Conservation (phyloP, 768 basidiomycete species). For the Trametes cingulata region DNA sequence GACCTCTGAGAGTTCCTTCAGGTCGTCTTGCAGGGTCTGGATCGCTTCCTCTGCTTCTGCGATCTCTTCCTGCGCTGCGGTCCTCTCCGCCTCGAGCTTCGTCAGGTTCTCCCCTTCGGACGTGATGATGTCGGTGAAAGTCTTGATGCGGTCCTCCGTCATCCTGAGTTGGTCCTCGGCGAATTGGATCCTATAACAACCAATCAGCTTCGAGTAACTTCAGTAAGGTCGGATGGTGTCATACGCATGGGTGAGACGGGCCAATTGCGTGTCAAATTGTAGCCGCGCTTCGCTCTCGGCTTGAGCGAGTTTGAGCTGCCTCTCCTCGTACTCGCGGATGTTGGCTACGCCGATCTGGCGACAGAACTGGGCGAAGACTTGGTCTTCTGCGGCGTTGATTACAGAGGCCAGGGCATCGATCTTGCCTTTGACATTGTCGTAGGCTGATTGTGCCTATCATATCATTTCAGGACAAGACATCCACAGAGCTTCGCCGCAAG, state of each 20-base stretch:
- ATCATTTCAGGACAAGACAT: not conserved
- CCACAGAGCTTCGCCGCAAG: not conserved
- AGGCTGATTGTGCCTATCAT: slow-evolving; percentile 53
- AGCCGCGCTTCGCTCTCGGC: slow-evolving; percentile 84
- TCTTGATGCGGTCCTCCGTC: slow-evolving; percentile 61
- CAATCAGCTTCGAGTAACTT: not conserved
- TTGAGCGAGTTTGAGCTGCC: slow-evolving; percentile 84
- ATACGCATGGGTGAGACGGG: slow-evolving; percentile 83
- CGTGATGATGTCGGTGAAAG: slow-evolving; percentile 51
- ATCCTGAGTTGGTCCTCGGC: slow-evolving; percentile 73
- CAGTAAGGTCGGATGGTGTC: slow-evolving; percentile 27
- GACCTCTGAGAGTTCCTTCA: slow-evolving; percentile 58
- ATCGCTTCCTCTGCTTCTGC: slow-evolving; percentile 56
- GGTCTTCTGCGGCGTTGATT: slow-evolving; percentile 79
- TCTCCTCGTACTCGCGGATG: slow-evolving; percentile 93
- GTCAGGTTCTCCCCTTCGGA: slow-evolving; percentile 56
- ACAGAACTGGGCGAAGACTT: slow-evolving; percentile 79
- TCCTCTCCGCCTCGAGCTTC: slow-evolving; percentile 57
- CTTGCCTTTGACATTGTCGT: slow-evolving; percentile 52
- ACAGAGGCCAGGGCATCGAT: slow-evolving; percentile 54
- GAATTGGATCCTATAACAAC: slow-evolving; percentile 66
- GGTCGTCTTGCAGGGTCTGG: slow-evolving; percentile 56
- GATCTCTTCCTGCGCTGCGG: slow-evolving; percentile 59
- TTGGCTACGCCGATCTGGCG: slow-evolving; percentile 70
- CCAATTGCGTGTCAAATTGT: slow-evolving; percentile 83